Base-by-base conservation (phyloP, 495 filamentous ascomycete genomes). In the Cladorrhinum samala region DNA sequence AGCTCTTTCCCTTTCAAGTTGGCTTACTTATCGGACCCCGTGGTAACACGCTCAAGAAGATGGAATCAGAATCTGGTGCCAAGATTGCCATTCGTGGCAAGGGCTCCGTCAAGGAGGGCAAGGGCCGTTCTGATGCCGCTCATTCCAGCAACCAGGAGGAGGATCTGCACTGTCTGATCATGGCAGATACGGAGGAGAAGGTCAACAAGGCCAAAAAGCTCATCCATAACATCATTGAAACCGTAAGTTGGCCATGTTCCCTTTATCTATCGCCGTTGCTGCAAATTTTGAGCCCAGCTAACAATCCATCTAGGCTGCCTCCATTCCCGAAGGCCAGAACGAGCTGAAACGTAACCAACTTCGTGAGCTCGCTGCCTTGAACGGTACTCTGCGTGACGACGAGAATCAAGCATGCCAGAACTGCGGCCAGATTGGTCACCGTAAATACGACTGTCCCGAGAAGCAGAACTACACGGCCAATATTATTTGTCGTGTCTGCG, bases 341-440 rank as follows among this genome's bases (percentile, higher is more conserved):
- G 89, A 96, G 66, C 85, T 98, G 62, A 98, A 98, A 78, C 84
- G 93, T 38, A 96, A 96, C 71, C 93, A 98, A 70, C 88, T 98
- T 54, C 90, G 93, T 66, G 91, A 96, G 68, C 84, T 98, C 50
- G 93, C 93, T 39, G 91, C 93, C 14, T 82, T 98, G 57, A 98
- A 98, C 79, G 93, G 93, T 77, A 98, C 93, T 33, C 83, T 98
- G 20, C 91, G 93, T 59, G 93, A 98, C 63, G 93, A 98, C 62
- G 93, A 98, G 70, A 97, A 97, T 72, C 93, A 97, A 69, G 92
- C 93, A 54, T 99, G 94, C 76, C 94, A 97, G 74, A 99, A 99
- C 77, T 99, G 94, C 71, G 94, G 92, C 58, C 88, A 99, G 80
- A 97, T 99, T 55, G 94, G 94, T 52, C 94, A 99, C 70, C 84